These are phyloP conservation scores for Inga leiocalycina DNA, from an alignment of 306 rosid species.

Conservation along the genomic window DNA sequence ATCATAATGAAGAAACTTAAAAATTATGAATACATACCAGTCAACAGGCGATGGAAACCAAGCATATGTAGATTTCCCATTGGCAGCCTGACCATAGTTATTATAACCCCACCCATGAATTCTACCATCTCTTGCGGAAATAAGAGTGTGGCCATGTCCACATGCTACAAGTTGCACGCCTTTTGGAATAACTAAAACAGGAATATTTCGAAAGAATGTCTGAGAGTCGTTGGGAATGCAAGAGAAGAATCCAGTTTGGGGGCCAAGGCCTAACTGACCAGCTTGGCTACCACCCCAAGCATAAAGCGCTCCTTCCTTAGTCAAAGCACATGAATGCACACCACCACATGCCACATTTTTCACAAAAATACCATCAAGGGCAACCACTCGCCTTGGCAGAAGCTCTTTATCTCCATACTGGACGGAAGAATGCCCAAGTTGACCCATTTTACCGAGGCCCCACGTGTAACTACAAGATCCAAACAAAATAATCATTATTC, in stretches of 20 bases:
- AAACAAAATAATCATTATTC: conserved; percentile 24
- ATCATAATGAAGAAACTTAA: conserved; percentile 23
- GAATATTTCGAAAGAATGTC: conserved; percentile 70
- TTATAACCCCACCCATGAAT: conserved; percentile 99
- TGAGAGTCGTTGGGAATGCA: conserved; percentile 61
- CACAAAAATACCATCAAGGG: conserved; percentile 68
- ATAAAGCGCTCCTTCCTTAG: conserved; percentile 81
- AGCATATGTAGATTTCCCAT: conserved; percentile 84
- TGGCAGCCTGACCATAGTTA: conserved; percentile 94
- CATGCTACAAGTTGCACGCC: conserved; percentile 83
- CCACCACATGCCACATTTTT: conserved; percentile 86
- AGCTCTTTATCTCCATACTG: conserved; percentile 85
- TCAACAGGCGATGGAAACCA: conserved; percentile 98
- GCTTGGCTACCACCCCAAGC: conserved; percentile 96
- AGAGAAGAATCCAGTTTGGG: conserved; percentile 79
- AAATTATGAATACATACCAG: conserved; percentile 59
- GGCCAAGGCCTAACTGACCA: conserved; percentile 96
- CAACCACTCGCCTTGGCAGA: conserved; percentile 86
- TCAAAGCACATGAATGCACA: conserved; percentile 82
- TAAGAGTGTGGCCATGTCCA: conserved; percentile 89
- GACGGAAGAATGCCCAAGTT: conserved; percentile 95
- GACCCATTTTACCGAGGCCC: conserved; percentile 96
- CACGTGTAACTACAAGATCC: conserved; percentile 75
- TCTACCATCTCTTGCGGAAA: conserved; percentile 73
- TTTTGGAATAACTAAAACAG: conserved; percentile 78